Conservation (phyloP, 805 yeast species). For the Candida palmyrensis region DNA sequence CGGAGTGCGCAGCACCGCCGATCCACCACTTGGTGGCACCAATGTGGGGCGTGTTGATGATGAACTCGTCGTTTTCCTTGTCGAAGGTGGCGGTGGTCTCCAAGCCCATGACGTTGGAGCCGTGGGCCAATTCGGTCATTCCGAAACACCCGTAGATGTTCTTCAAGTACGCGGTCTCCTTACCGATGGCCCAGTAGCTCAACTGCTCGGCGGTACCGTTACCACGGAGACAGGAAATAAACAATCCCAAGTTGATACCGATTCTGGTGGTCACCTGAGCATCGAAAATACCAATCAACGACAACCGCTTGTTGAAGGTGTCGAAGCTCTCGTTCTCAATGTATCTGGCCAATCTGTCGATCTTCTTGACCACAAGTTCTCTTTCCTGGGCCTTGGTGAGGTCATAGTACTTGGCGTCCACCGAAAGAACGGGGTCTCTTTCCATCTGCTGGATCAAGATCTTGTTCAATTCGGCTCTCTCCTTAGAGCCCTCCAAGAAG, state of each 20-base stretch:
- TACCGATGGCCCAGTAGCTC: constrained; percentile 71
- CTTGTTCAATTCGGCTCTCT: constrained; percentile 43
- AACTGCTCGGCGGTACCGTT: constrained; percentile 84
- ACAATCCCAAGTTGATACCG: constrained; percentile 85
- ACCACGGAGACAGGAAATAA: constrained; percentile 76
- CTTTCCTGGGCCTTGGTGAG: constrained; percentile 52
- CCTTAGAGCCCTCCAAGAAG: constrained; percentile 36
- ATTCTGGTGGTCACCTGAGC: constrained; percentile 77
- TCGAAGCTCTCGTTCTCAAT: constrained; percentile 45
- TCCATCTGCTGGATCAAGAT: constrained; percentile 52
- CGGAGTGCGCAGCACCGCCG: constrained; percentile 46
- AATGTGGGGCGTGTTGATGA: constrained; percentile 42
- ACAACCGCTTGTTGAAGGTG: constrained; percentile 53
- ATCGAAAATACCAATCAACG: constrained; percentile 61
- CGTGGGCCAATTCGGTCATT: constrained; percentile 62
- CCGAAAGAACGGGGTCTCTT: constrained; percentile 60
- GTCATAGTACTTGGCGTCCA: constrained; percentile 54
- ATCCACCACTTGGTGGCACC: constrained; percentile 51
- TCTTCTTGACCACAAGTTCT: constrained; percentile 54
- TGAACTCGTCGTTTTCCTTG: constrained; percentile 34
- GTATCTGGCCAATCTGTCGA: constrained; percentile 56
- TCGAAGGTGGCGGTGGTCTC: constrained; percentile 49
- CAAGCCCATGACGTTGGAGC: constrained; percentile 55
- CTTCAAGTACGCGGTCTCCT: constrained; percentile 56
- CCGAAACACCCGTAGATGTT: constrained; percentile 63